A percentile compares a stretch with the other conserved stretches of the same genome.
Evolutionary conservation across 129 eudicot genomes (phyloP).

Genomic region (Lonicera japonica): DNA sequence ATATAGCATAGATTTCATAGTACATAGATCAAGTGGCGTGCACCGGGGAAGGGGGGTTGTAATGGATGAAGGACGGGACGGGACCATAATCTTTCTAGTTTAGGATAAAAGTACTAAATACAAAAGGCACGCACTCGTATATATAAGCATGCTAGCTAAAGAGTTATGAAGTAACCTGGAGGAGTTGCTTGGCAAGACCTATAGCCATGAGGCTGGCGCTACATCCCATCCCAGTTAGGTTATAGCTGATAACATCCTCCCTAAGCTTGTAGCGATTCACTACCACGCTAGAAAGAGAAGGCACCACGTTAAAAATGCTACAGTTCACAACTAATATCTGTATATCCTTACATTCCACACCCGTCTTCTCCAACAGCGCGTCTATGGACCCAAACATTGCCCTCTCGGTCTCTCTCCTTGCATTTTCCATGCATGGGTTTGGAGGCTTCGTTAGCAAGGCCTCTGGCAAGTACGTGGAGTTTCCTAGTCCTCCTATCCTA

Average conservation of each 20-base stretch:
- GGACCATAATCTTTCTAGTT: not conserved
- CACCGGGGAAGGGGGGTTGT: too few species aligned
- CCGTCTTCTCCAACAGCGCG: slow-evolving; percentile 16
- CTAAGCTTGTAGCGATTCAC: slow-evolving; percentile 66
- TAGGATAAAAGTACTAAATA: not conserved
- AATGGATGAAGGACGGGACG: not conserved
- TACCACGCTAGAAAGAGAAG: slow-evolving; percentile 40
- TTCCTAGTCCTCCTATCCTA: slow-evolving; percentile 25
- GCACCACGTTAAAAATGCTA: slow-evolving; percentile 47
- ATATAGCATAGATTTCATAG: too few species aligned
- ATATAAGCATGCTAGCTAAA: not conserved
- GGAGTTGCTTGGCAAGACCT: slow-evolving; percentile 56
- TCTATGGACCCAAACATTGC: slow-evolving; percentile 33
- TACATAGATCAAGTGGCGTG: too few species aligned
- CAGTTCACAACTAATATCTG: slow-evolving; percentile 50
- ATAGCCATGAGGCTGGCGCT: slow-evolving; percentile 66
- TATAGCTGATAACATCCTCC: slow-evolving; percentile 53
- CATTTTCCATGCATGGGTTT: slow-evolving; percentile 13
- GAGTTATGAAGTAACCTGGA: slow-evolving; percentile 24
- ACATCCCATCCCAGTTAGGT: slow-evolving; percentile 76
- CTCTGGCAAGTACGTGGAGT: slow-evolving; percentile 27
- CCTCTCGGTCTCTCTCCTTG: slow-evolving; percentile 30
- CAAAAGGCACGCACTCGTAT: not conserved
- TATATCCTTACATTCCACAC: slow-evolving; percentile 22
- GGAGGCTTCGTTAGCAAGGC: slow-evolving; percentile 12